phyloP scores from a whole-genome alignment of 2,329 filamentous ascomycete species.

The Herpotrichia juniperi region DNA sequence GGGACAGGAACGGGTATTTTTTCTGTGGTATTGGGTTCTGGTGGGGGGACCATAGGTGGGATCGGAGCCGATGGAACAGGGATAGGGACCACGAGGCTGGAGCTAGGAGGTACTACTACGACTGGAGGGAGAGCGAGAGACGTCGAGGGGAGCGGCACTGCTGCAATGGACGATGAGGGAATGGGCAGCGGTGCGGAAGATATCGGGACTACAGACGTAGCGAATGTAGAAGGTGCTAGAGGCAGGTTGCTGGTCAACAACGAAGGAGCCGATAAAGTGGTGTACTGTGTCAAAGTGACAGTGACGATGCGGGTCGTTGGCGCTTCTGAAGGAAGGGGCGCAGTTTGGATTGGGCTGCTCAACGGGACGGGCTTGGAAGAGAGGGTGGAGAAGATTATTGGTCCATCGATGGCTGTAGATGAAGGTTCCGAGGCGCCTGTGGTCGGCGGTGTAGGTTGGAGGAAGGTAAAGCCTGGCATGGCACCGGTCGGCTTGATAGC shows the following conservation, averaged over 20 bases:
- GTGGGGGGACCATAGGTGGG: neutral
- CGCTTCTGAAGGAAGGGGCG: constrained; percentile 14
- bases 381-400: neutral
- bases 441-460: constrained; percentile 31
- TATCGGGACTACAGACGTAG: neutral
- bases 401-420: neutral
- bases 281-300: constrained; percentile 37
- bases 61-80: neutral
- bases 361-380: neutral
- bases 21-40: neutral
- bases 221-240: neutral
- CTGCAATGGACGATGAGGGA: neutral
- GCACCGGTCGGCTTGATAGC: neutral
- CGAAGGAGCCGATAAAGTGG: constrained; percentile 23
- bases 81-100: neutral
- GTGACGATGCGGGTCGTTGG: constrained; percentile 28
- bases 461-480: neutral
- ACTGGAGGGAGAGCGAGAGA: constrained; percentile 1
- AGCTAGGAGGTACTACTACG: neutral
- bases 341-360: neutral
- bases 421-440: constrained; percentile 5
- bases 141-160: neutral
- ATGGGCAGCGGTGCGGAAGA: neutral
- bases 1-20: neutral
- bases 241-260: neutral